Base-by-base conservation (phyloP, 2,329 filamentous ascomycete genomes). In the Diaporthe caulivora region DNA sequence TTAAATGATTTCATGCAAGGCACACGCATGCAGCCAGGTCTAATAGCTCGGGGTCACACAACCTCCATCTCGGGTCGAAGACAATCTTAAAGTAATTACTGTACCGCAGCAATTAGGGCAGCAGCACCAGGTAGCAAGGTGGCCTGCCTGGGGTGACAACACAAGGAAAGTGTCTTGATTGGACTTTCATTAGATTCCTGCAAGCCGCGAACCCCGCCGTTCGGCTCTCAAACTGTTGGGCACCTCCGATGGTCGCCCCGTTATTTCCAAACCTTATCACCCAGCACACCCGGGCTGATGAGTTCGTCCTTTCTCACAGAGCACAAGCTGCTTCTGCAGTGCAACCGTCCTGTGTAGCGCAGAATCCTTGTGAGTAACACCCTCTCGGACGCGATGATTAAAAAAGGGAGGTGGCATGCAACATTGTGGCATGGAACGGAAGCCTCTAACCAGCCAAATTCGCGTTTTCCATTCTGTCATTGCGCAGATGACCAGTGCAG, bases 301-400 rank as follows among this genome's bases (percentile, higher is more conserved):
- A 65, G 60, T 65, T 65, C 60, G 42, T 65, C 60, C 60, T 42
- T 51, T 29, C 37, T 62, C 24, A 24, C 37, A n/a, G 13, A 24
- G 44, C 60, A 65, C 58, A 34, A 65, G 60, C 60, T 29, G 11
- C 42, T n/a, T 49, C 11, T 51, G 60, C 60, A 65, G 60, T 65
- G 42, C 29, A 24, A 65, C 42, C 60, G 26, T 29, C 21, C 29
- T 4, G 17, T 34, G 60, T 29, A 64, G 1, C 60, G 31, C 29
- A 65, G 17, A n/a, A 13, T 5, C n/a, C n/a, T n/a, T n/a, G n/a
- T n/a, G n/a, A 11, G 42, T 42, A 49, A 21, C n/a, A 42, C 60
- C 24, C 49, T 49, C 26, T 24, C 21, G 8, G 31, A 49, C 8
- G 29, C 9, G 37, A 62, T 44, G 10, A 29, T 21, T 29, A 31